Evolutionary conservation across 129 eudicot species (phyloP).

Genomic region (Arctium lappa): DNA sequence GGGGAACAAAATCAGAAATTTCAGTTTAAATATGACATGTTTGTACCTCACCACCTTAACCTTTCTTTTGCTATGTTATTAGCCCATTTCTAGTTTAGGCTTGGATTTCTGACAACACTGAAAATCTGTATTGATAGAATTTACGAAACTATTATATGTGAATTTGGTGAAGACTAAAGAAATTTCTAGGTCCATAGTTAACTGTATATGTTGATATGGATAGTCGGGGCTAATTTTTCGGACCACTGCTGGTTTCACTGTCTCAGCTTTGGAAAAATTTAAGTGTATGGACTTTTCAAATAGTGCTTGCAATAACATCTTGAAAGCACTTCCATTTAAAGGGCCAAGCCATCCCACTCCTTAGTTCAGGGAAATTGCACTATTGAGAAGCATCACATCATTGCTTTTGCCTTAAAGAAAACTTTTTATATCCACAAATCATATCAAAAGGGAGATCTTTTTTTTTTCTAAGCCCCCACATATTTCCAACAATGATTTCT

Average conservation of each 20-base stretch:
- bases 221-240: neutral
- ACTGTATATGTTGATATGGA: neutral
- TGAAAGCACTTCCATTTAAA: neutral
- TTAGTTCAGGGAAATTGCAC: slow-evolving; percentile 12
- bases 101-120: neutral
- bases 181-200: neutral
- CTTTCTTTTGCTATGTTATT: neutral
- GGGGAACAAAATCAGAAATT: neutral
- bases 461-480: slow-evolving; percentile 21
- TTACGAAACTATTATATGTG: neutral
- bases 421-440: slow-evolving; percentile 19
- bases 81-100: neutral
- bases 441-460: slow-evolving; percentile 13
- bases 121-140: neutral
- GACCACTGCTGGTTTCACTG: neutral
- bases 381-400: slow-evolving; percentile 34
- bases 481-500: slow-evolving; percentile 13
- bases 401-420: slow-evolving; percentile 12
- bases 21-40: neutral
- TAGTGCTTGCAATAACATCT: neutral
- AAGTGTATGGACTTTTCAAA: neutral
- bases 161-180: neutral
- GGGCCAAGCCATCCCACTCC: slow-evolving; percentile 7
- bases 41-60: neutral
- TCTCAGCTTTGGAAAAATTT: neutral